A percentile compares a stretch with the other conserved stretches of the same genome.
Evolutionary conservation across 106 monocot species (phyloP).

Genomic region (Narthecium ossifragum): DNA sequence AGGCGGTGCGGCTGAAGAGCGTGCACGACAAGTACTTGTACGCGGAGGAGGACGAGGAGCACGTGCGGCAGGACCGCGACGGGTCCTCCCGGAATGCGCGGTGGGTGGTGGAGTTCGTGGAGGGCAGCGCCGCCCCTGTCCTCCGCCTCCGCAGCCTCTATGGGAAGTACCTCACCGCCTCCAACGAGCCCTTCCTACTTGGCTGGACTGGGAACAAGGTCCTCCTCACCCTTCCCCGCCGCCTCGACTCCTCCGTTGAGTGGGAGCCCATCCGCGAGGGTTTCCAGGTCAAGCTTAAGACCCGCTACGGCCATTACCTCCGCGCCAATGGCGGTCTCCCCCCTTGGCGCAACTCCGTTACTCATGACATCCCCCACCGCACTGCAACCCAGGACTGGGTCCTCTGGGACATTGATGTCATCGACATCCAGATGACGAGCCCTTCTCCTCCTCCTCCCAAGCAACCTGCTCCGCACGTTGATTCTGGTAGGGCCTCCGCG

Average conservation of each 20-base stretch:
- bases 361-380: conserved; percentile 85
- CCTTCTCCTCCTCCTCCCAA: background rate
- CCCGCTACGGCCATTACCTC: conserved; percentile 53
- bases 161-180: conserved; percentile 72
- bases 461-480: no score
- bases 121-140: background rate
- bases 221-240: conserved; percentile 45
- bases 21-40: conserved; percentile 59
- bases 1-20: conserved; percentile 42
- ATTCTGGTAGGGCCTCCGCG: no score
- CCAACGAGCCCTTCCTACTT: conserved; percentile 74
- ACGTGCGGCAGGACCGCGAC: conserved; percentile 44
- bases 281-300: conserved; percentile 40
- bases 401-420: conserved; percentile 32
- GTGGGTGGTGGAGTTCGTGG: conserved; percentile 36
- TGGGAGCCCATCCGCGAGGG: conserved; percentile 89
- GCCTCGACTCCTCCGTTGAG: conserved; percentile 80
- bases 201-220: conserved; percentile 86
- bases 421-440: background rate
- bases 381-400: conserved; percentile 76
- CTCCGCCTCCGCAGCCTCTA: conserved; percentile 60
- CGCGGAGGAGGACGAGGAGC: conserved; percentile 53
- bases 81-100: conserved; percentile 18
- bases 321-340: conserved; percentile 76
- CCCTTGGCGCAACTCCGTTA: conserved; percentile 87